Percentiles rank a stretch among this genome's conserved stretches.
phyloP scores from a whole-genome alignment of 305 asterid genomes.

The Lippia alba region DNA sequence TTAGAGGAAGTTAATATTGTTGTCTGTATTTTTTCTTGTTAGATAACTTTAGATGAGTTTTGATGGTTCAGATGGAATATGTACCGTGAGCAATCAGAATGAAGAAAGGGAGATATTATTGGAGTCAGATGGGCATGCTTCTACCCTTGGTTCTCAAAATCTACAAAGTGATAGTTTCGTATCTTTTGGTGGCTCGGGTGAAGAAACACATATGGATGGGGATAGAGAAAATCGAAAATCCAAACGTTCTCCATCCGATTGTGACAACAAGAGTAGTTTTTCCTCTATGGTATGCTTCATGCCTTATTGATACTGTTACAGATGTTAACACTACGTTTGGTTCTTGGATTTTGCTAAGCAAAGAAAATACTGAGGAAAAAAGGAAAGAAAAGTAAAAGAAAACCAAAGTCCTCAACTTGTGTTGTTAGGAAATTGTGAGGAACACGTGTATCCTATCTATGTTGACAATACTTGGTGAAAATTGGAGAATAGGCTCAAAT shows the following conservation, averaged over 20 bases:
- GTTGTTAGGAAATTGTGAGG: no score
- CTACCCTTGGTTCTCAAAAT: constrained; percentile 58
- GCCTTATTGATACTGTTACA: neutral
- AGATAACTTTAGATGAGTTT: constrained; percentile 10
- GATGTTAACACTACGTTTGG: no score
- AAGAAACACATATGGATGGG: constrained; percentile 41
- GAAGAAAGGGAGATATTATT: constrained; percentile 54
- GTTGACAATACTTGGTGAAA: no score
- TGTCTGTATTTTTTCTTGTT: constrained; percentile 20
- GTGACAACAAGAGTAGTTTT: constrained; percentile 69
- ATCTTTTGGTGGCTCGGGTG: constrained; percentile 56
- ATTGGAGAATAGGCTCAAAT: no score
- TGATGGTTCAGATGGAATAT: constrained; percentile 55
- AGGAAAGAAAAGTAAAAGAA: no score
- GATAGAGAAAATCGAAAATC: constrained; percentile 56
- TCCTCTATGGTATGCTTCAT: constrained; percentile 65
- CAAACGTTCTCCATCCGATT: constrained; percentile 55
- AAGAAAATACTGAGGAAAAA: no score
- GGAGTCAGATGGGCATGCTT: constrained; percentile 65
- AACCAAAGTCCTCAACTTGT: no score
- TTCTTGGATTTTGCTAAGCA: no score
- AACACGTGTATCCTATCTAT: no score
- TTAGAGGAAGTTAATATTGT: constrained; percentile 4
- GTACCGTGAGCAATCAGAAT: constrained; percentile 47
- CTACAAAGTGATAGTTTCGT: constrained; percentile 54